Percentiles rank a stretch among this genome's conserved stretches.
Conservation (phyloP, 73 alveolate genomes). For the Halteria grandinella region DNA sequence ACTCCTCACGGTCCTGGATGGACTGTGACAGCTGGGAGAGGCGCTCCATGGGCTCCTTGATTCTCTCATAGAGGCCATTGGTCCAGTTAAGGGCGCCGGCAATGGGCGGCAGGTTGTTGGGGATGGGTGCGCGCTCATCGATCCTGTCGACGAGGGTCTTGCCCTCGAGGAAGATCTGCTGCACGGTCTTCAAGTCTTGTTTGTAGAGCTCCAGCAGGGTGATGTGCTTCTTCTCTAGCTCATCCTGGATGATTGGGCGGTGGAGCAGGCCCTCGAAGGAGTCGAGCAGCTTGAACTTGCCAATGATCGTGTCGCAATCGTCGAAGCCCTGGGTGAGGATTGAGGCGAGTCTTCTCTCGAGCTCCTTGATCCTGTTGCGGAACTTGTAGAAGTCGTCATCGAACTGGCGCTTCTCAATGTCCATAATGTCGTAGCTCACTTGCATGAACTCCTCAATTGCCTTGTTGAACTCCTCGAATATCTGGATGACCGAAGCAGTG, state of each 20-base stretch:
- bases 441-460: constrained; percentile 95
- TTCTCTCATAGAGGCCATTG: constrained; percentile 96
- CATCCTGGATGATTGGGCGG: constrained; percentile 99
- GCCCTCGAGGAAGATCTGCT: constrained; percentile 93
- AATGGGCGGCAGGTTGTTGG: constrained; percentile 99
- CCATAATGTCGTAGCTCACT: constrained; percentile 98
- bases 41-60: constrained; percentile 99
- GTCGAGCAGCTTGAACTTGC: constrained; percentile 96
- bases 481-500: constrained; percentile 95
- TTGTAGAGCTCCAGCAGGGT: constrained; percentile 95
- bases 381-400: constrained; percentile 98
- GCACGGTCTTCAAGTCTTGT: constrained; percentile 94
- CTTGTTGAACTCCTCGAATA: constrained; percentile 94
- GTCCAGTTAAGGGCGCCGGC: constrained; percentile 99
- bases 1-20: constrained; percentile 97
- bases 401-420: constrained; percentile 96
- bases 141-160: constrained; percentile 96
- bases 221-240: constrained; percentile 99
- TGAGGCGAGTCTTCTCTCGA: constrained; percentile 99
- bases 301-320: constrained; percentile 94
- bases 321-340: constrained; percentile 99
- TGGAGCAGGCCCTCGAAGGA: constrained; percentile 98
- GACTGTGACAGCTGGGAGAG: constrained; percentile 91
- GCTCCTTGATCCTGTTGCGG: constrained; percentile 94
- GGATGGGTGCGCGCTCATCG: constrained; percentile 96